phyloP scores from a whole-genome alignment of 1,284 basidiomycete genomes.

The Cystobasidium sp. region DNA sequence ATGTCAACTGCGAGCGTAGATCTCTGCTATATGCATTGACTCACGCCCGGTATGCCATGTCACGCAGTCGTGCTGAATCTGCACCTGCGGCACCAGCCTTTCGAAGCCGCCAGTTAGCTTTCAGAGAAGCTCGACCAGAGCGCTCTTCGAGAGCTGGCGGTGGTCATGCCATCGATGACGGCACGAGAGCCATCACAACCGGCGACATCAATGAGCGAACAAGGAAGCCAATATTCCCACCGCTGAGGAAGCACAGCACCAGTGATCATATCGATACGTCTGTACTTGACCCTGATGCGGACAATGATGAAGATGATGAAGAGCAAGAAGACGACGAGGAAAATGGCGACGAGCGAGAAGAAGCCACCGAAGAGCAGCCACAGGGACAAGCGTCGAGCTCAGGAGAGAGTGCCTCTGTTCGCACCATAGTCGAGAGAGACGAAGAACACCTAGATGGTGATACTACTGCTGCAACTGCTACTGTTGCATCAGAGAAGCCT shows the following conservation, averaged over 20 bases:
- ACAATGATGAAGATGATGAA: constrained; percentile 1
- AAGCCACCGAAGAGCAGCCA: not conserved
- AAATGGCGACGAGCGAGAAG: not conserved
- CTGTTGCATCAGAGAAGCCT: not conserved
- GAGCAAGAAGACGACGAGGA: constrained; percentile 12
- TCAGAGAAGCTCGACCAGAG: constrained; percentile 6
- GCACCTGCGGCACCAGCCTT: not conserved
- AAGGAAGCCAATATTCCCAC: constrained; percentile 3
- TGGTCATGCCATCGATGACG: constrained; percentile 4
- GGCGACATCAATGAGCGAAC: not conserved
- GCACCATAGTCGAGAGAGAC: constrained; percentile 3
- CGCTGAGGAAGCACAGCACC: constrained; percentile 16
- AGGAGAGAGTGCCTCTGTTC: constrained; percentile 5
- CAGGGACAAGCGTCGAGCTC: not conserved
- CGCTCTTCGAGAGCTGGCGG: not conserved
- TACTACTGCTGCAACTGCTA: not conserved
- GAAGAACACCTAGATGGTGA: not conserved
- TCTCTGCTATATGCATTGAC: no score
- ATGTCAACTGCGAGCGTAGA: no score
- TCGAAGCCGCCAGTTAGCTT: not conserved
- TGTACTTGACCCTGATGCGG: constrained; percentile 14
- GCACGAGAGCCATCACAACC: not conserved
- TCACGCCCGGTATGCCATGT: not conserved
- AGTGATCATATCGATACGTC: constrained; percentile 22
- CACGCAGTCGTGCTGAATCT: constrained; percentile 8